Percentiles rank a stretch among this genome's conserved stretches.
These are phyloP conservation scores for Bipolaris bicolor DNA, from an alignment of 2,329 filamentous ascomycete species.

Conservation along the genomic window DNA sequence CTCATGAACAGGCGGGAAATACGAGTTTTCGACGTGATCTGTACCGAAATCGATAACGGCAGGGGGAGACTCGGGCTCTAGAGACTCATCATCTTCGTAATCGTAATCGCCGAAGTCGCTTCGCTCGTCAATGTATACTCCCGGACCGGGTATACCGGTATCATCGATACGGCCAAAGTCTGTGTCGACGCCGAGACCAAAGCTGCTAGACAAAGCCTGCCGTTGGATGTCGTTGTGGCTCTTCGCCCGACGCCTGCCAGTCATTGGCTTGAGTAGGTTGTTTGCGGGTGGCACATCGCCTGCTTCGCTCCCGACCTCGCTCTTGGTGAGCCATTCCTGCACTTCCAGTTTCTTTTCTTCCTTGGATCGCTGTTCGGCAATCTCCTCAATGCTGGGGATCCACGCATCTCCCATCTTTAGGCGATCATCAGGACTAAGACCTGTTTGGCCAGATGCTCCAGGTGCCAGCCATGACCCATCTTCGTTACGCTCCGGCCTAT, in stretches of 20 bases:
- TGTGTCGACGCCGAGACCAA: conserved; percentile 43
- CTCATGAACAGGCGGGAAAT: conserved; percentile 39
- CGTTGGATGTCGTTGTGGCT: conserved; percentile 51
- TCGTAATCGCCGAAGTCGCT: conserved; percentile 48
- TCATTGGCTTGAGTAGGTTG: conserved; percentile 36
- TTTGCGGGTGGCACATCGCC: conserved; percentile 46
- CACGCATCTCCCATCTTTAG: conserved; percentile 49
- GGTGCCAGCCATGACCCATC: conserved; percentile 57
- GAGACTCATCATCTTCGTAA: conserved; percentile 42
- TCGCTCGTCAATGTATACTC: conserved; percentile 50
- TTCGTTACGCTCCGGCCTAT: conserved; percentile 44
- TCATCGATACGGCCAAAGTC: conserved; percentile 45
- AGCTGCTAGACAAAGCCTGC: conserved; percentile 26
- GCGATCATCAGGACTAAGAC: conserved; percentile 56
- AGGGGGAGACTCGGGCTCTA: conserved; percentile 44
- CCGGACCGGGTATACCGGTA: conserved; percentile 58
- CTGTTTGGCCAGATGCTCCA: conserved; percentile 50
- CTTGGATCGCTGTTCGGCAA: conserved; percentile 54
- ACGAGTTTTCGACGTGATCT: conserved; percentile 36
- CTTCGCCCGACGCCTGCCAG: conserved; percentile 55
- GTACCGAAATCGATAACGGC: conserved; percentile 40
- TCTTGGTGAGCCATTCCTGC: conserved; percentile 58
- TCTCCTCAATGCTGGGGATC: conserved; percentile 58
- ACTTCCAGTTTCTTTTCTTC: conserved; percentile 62
- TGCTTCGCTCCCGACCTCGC: conserved; percentile 55